Conservation (phyloP, 306 rosid genomes). For the Datisca glomerata region DNA sequence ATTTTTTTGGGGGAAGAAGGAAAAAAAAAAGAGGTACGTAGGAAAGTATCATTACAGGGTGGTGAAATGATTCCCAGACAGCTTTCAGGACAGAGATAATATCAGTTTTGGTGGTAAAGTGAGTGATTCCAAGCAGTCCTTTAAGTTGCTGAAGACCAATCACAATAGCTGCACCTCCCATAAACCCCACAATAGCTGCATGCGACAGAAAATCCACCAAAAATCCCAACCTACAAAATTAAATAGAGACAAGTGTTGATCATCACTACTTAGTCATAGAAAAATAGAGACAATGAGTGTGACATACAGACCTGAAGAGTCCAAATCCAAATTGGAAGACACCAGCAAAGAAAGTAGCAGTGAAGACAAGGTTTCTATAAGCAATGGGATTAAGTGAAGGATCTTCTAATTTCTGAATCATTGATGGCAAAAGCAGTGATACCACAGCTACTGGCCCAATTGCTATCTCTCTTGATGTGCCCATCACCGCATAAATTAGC, state of each 20-base stretch:
- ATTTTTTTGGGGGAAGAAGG: too few relatives aligned
- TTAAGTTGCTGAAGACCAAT: constrained; percentile 73
- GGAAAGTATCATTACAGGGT: constrained; percentile 25
- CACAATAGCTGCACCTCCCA: constrained; percentile 67
- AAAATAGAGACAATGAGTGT: not conserved
- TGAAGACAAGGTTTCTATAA: constrained; percentile 54
- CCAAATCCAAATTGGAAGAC: constrained; percentile 71
- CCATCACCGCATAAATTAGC: constrained; percentile 77
- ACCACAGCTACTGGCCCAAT: constrained; percentile 90
- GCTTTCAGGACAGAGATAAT: constrained; percentile 47
- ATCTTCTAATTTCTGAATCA: constrained; percentile 46
- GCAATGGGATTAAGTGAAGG: constrained; percentile 47
- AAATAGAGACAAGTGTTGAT: not conserved
- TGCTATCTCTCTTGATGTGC: constrained; percentile 74
- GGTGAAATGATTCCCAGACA: constrained; percentile 29
- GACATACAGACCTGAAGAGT: constrained; percentile 38
- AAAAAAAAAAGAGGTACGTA: too few relatives aligned
- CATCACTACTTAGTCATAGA: not conserved
- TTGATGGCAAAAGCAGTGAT: constrained; percentile 59
- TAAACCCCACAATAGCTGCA: constrained; percentile 55
- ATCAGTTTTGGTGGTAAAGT: constrained; percentile 56
- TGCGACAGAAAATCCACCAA: constrained; percentile 71
- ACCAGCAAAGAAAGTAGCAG: constrained; percentile 71
- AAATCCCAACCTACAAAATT: constrained; percentile 44
- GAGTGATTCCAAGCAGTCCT: constrained; percentile 44